Conservation (phyloP, 78 protist species). For the Dictyostelium brefeldianum region DNA sequence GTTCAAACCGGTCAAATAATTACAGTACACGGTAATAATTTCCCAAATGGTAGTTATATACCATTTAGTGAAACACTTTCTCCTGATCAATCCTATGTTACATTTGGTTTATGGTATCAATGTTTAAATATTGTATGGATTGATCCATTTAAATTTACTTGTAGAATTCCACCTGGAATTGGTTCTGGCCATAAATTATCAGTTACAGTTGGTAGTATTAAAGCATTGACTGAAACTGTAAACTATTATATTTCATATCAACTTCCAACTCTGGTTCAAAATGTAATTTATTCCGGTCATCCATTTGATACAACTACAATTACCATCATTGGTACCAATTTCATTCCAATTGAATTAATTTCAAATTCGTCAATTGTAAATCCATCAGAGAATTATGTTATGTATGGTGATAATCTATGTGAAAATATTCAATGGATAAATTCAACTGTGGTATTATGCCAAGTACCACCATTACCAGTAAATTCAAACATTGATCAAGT, state of each 20-base stretch:
- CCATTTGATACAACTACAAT: not conserved
- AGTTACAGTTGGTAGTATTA: constrained; percentile 9
- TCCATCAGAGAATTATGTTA: not conserved
- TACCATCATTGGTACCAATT: not conserved
- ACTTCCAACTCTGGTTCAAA: not conserved
- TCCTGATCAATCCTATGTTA: not conserved
- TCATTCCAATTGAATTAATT: not conserved
- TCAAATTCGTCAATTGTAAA: not conserved
- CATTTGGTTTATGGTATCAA: not conserved
- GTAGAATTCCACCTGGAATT: constrained; percentile 1
- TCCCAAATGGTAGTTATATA: not conserved
- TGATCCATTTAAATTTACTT: not conserved
- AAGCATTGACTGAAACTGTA: not conserved
- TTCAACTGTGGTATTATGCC: not conserved
- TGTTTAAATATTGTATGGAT: not conserved
- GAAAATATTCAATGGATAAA: not conserved
- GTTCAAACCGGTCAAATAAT: not conserved
- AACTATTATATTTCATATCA: not conserved
- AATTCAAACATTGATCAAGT: not conserved
- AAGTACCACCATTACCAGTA: not conserved
- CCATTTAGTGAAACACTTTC: not conserved
- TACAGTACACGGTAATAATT: not conserved
- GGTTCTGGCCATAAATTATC: not conserved
- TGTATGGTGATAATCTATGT: not conserved
- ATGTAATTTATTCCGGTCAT: not conserved